Conservation (phyloP, 345 rosid species). For the Dimocarpus longan region DNA sequence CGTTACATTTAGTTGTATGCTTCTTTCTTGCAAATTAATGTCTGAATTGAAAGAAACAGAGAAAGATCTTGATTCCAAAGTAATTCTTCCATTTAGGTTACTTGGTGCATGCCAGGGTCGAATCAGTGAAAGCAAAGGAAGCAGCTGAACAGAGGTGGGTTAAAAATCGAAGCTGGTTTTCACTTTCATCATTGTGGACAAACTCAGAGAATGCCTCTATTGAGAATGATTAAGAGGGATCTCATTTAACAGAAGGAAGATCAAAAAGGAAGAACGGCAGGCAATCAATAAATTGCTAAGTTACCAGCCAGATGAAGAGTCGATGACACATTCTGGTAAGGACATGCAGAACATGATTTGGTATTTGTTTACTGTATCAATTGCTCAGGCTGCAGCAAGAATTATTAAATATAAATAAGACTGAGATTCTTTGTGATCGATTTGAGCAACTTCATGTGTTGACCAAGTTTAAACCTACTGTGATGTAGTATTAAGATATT, state of each 20-base stretch:
- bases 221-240: conserved; percentile 49
- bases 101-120: conserved; percentile 98
- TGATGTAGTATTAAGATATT: conserved; percentile 75
- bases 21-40: conserved; percentile 55
- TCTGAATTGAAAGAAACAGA: conserved; percentile 85
- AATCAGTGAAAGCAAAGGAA: conserved; percentile 87
- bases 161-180: conserved; percentile 84
- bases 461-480: conserved; percentile 77
- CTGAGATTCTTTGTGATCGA: conserved; percentile 85
- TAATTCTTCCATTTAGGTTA: conserved; percentile 97
- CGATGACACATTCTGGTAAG: conserved; percentile 57
- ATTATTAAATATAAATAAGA: conserved; percentile 64
- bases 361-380: conserved; percentile 71
- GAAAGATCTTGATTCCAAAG: conserved; percentile 90
- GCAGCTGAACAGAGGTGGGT: conserved; percentile 85
- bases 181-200: conserved; percentile 70
- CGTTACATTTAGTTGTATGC: conserved; percentile 88
- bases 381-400: conserved; percentile 86
- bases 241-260: conserved; percentile 57
- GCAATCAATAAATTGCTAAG: conserved; percentile 89
- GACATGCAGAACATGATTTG: conserved; percentile 85
- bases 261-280: conserved; percentile 93
- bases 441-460: conserved; percentile 89
- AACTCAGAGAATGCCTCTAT: conserved; percentile 55
- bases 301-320: conserved; percentile 85